Percentiles rank a stretch among this genome's conserved stretches.
These are phyloP conservation scores for Rachicladosporium sp. DNA, from an alignment of 2,329 filamentous ascomycete genomes.

Conservation along the genomic window DNA sequence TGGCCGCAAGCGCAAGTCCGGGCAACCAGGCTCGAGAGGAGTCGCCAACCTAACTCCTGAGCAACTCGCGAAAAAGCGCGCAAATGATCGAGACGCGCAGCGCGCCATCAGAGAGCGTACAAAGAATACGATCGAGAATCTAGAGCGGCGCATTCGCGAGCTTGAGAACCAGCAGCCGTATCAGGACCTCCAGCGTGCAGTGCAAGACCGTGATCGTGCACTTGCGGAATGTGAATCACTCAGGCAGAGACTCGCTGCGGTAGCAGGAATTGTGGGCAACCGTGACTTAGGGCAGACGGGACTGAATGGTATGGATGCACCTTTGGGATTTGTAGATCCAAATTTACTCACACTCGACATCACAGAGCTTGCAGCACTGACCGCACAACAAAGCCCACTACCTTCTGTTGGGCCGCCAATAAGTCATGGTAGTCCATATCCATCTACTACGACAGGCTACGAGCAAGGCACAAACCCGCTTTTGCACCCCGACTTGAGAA, in stretches of 20 bases:
- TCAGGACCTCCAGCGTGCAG: slow-evolving; percentile 64
- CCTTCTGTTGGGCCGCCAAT: slow-evolving; percentile 12
- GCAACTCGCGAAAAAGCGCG: slow-evolving; percentile 78
- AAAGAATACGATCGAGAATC: slow-evolving; percentile 61
- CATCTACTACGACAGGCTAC: no score
- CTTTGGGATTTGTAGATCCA: slow-evolving; percentile 8
- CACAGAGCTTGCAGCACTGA: slow-evolving; percentile 36
- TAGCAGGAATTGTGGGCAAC: slow-evolving; percentile 17
- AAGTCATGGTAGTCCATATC: no score
- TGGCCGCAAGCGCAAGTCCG: slow-evolving; percentile 24
- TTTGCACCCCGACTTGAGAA: no score
- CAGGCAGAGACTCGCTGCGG: slow-evolving; percentile 44
- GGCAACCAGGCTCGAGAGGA: slow-evolving; percentile 42
- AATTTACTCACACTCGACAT: slow-evolving; percentile 13
- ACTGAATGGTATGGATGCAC: slow-evolving; percentile 17
- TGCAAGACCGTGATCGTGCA: slow-evolving; percentile 56
- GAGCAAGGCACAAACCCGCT: no score
- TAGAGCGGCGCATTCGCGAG: slow-evolving; percentile 62
- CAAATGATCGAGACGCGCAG: slow-evolving; percentile 82
- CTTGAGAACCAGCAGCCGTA: slow-evolving; percentile 71
- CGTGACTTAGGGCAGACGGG: slow-evolving; percentile 8
- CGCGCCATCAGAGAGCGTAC: slow-evolving; percentile 74
- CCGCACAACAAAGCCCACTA: slow-evolving; percentile 32
- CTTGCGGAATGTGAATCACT: slow-evolving; percentile 73
- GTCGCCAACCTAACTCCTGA: slow-evolving; percentile 80